phyloP scores from a whole-genome alignment of 2,329 filamentous ascomycete genomes.

The Cytospora chrysosperma region DNA sequence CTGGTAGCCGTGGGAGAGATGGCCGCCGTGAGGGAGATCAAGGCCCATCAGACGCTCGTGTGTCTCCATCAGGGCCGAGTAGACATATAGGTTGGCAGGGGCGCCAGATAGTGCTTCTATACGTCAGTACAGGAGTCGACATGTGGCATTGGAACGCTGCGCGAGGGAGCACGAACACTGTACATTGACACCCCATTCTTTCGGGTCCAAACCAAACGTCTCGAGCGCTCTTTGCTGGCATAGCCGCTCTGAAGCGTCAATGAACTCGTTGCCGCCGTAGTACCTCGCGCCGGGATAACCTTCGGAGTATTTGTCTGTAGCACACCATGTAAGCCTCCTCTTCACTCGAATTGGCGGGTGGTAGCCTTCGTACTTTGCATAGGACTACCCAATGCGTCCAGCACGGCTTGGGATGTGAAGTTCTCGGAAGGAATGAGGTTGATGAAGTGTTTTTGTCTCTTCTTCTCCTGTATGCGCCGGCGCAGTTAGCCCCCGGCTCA shows the following conservation, averaged over 20 bases:
- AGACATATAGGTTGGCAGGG: conserved; percentile 83
- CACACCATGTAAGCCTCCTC: conserved; percentile 34
- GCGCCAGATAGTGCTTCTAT: conserved; percentile 69
- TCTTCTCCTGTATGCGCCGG: conserved; percentile 72
- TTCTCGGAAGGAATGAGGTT: conserved; percentile 96
- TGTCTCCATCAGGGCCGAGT: conserved; percentile 86
- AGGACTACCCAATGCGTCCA: conserved; percentile 87
- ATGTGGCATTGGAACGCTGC: background rate
- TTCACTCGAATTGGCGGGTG: conserved; percentile 19
- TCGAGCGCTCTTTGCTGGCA: conserved; percentile 89
- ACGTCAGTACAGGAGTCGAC: conserved; percentile 23
- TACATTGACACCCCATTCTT: conserved; percentile 96
- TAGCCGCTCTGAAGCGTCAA: conserved; percentile 83
- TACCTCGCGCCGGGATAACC: conserved; percentile 95
- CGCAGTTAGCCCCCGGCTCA: conserved; percentile 6
- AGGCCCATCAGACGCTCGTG: conserved; percentile 97
- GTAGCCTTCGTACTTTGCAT: conserved; percentile 72
- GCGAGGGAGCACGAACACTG: conserved; percentile 61
- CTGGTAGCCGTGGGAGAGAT: conserved; percentile 96
- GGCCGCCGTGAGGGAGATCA: conserved; percentile 92
- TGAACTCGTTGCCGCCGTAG: conserved; percentile 96
- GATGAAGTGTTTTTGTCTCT: conserved; percentile 95
- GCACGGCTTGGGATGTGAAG: conserved; percentile 88
- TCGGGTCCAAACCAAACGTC: conserved; percentile 77
- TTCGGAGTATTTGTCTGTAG: conserved; percentile 91